Conservation (phyloP, 768 basidiomycete genomes). For the Imleria badia region DNA sequence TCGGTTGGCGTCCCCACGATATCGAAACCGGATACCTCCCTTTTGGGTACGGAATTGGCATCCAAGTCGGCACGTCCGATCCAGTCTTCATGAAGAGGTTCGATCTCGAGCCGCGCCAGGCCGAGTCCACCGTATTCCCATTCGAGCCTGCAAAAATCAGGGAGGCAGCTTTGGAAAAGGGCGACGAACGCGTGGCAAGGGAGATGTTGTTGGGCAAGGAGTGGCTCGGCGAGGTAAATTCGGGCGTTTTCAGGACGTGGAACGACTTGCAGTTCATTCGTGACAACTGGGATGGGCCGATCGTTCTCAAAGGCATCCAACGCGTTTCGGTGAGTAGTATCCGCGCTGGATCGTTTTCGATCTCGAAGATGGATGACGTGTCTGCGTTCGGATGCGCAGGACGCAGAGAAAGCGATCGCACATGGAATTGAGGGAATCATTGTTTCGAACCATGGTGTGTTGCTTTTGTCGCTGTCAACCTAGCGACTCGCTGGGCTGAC, state of each 20-base stretch:
- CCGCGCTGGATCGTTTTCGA: background rate
- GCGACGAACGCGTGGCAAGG: constrained; percentile 44
- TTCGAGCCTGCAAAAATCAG: constrained; percentile 49
- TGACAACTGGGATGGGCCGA: constrained; percentile 74
- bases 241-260: constrained; percentile 66
- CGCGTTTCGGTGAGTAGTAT: constrained; percentile 47
- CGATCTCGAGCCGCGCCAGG: constrained; percentile 42
- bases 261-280: constrained; percentile 66
- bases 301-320: constrained; percentile 80
- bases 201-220: constrained; percentile 50
- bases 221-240: constrained; percentile 64
- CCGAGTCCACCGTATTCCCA: constrained; percentile 50
- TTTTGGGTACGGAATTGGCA: constrained; percentile 62
- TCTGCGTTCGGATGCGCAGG: constrained; percentile 22
- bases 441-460: constrained; percentile 42
- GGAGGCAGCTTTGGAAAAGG: constrained; percentile 41
- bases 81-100: constrained; percentile 73
- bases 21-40: constrained; percentile 64
- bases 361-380: background rate
- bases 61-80: constrained; percentile 68
- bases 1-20: constrained; percentile 81
- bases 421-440: constrained; percentile 45
- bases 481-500: background rate
- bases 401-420: constrained; percentile 51
- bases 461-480: background rate